These are phyloP conservation scores for Trichoderma oligosporum DNA, from an alignment of 2,329 filamentous ascomycete species.

Conservation along the genomic window DNA sequence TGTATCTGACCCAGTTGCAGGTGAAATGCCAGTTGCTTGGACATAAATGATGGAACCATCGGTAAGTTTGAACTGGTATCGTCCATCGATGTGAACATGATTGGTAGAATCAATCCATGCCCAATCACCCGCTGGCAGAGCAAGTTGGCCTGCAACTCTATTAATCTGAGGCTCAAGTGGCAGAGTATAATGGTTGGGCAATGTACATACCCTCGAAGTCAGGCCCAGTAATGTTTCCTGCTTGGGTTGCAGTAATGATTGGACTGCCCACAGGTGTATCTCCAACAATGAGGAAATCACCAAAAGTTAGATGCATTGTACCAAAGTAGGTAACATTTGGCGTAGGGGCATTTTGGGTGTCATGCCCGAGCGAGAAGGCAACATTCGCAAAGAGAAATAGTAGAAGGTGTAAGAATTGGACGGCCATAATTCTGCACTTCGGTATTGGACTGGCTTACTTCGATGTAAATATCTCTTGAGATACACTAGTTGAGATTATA, in stretches of 20 bases:
- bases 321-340: background rate
- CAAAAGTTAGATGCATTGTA: background rate
- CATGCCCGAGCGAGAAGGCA: background rate
- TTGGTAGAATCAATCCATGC: too few species aligned
- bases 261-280: background rate
- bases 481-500: too few species aligned
- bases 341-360: background rate
- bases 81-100: too few species aligned
- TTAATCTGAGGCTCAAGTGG: background rate
- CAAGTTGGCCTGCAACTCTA: background rate
- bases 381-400: background rate
- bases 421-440: too few species aligned
- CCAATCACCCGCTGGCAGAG: background rate
- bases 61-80: too few species aligned
- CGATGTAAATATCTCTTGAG: too few species aligned
- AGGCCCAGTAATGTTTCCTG: background rate
- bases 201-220: background rate
- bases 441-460: too few species aligned
- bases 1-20: background rate
- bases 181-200: background rate
- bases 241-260: background rate
- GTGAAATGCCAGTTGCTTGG: background rate
- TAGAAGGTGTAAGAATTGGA: background rate
- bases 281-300: background rate
- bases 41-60: background rate